Base-by-base conservation (phyloP, 169 alveolate species). In the Perkinsus marinus region DNA sequence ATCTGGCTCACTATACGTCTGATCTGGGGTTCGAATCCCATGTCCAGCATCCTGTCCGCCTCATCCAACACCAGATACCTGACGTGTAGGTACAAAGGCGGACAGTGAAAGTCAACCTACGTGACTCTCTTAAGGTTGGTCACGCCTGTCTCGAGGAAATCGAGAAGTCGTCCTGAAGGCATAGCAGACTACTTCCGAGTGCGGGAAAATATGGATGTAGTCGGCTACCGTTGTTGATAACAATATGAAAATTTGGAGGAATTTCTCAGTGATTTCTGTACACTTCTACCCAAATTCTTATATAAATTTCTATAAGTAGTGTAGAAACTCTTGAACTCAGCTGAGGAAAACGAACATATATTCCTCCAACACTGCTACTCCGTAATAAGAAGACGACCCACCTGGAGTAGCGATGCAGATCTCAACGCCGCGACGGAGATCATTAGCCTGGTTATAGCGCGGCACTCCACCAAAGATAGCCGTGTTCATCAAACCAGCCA, bases 401-500 rank as follows among this genome's bases (percentile, higher is more conserved):
- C 99, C 99, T 39, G 98, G 97, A 57, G 95, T 95, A 0, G 96
- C 95, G 89, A 96, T 97, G 92, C 95, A 94, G 36, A 98, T 92
- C 91, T 96, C 95, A 43, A 98, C 96, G 69, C 96, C 95, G 22
- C 94, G 37, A 7, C 99, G 97, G 92, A 98, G 98, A 91, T 95
- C 96, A 57, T 94, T 94, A 89, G 98, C 95, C 94, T 98, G 98
- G 93, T 97, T 97, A 68, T 98, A 96, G 90, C 98, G 97, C 17
- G 98, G 98, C 0, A 96, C 98, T 43, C 99, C 99, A 9, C 99
- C 99, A 94, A 97, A 98, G 69, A 98, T 96, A 69, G 95, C 96
- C 0, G 96, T 95, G 47, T 97, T 96, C 92, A 96, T 95, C 37
- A 13, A 16, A 7, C 79, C 5, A 57, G 26, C 79, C 79, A 0